Conservation (phyloP, 208 protist species). For the Acanthamoeba healyi region DNA sequence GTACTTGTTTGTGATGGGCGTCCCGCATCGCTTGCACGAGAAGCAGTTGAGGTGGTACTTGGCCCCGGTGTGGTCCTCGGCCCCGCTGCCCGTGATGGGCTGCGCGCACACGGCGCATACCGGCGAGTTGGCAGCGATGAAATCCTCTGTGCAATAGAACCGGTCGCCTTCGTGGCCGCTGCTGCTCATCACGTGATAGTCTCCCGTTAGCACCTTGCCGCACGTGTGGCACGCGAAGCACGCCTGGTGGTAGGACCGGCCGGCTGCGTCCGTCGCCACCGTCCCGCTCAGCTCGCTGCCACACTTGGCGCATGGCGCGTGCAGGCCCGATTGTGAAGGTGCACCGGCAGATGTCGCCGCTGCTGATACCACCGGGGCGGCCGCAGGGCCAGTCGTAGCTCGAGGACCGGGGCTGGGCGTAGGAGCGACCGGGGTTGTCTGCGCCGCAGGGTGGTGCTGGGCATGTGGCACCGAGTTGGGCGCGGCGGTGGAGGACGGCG, state of each 20-base stretch:
- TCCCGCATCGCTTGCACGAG: conserved; percentile 40
- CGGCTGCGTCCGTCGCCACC: conserved; percentile 24
- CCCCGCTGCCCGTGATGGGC: conserved; percentile 35
- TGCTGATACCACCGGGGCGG: not conserved
- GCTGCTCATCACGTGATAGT: not conserved
- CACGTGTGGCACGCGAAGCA: not conserved
- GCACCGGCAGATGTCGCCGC: not conserved
- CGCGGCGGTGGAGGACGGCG: not conserved
- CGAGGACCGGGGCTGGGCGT: not conserved
- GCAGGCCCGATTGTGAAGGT: not conserved
- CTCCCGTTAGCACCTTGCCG: conserved; percentile 7
- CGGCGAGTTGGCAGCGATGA: conserved; percentile 24
- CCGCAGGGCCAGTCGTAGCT: not conserved
- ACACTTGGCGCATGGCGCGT: not conserved
- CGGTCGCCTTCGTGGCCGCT: not conserved
- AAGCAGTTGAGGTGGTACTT: conserved; percentile 64
- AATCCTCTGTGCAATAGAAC: conserved; percentile 38
- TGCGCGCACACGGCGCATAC: not conserved
- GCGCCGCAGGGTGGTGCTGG: not conserved
- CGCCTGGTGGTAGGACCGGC: not conserved
- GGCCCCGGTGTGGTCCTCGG: conserved; percentile 44
- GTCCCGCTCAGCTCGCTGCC: conserved; percentile 2
- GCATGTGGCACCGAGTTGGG: not conserved
- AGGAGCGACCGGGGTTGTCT: not conserved
- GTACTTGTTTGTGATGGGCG: conserved; percentile 58